These are phyloP conservation scores for Collybia mongolica DNA, from an alignment of 768 basidiomycete species.

Conservation along the genomic window DNA sequence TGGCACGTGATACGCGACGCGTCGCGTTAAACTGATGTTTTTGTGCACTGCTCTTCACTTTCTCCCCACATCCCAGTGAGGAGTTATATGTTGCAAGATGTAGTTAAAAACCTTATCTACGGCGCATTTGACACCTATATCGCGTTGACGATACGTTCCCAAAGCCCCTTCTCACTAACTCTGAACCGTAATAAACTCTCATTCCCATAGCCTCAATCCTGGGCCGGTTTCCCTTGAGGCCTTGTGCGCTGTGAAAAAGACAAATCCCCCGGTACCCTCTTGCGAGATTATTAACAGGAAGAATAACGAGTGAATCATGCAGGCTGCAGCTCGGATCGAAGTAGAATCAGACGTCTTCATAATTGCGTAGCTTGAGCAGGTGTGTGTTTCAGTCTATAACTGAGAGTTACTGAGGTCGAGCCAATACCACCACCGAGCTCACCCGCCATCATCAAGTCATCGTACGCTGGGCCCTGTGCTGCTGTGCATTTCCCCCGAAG, in stretches of 20 bases:
- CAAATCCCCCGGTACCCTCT: conserved; percentile 27
- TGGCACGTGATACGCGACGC: no score
- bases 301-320: conserved; percentile 16
- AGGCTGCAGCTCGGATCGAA: conserved; percentile 8
- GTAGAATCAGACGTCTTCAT: conserved; percentile 11
- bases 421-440: no score
- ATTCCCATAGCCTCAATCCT: conserved; percentile 6
- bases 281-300: conserved; percentile 19
- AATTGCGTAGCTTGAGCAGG: conserved; percentile 34
- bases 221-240: conserved; percentile 11
- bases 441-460: conserved; percentile 53
- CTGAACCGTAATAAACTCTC: conserved; percentile 12
- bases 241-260: conserved; percentile 23
- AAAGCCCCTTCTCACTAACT: conserved; percentile 15
- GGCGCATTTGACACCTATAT: not conserved
- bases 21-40: no score
- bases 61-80: no score
- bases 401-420: conserved; percentile 31
- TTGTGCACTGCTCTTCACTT: no score
- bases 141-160: conserved; percentile 14
- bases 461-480: conserved; percentile 39
- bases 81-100: no score
- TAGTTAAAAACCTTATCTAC: no score
- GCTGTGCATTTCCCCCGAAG: no score
- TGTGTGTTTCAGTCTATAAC: conserved; percentile 37